Evolutionary conservation across 176 grass and related monocot species (phyloP).

Genomic region (Metroxylon sagu): DNA sequence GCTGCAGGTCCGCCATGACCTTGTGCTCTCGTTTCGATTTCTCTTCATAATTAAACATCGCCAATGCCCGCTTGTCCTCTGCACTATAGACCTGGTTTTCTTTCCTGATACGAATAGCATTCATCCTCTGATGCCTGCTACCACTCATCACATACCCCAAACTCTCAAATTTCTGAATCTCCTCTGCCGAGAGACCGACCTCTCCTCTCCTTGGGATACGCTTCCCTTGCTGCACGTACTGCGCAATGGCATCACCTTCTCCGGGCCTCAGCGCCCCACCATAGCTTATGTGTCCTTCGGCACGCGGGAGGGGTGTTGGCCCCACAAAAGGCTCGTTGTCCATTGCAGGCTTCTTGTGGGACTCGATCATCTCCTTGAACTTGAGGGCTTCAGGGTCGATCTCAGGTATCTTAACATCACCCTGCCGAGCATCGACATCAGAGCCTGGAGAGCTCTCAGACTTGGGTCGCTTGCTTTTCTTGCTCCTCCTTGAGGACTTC

Average conservation of each 20-base stretch:
- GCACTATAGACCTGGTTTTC: conserved; percentile 98
- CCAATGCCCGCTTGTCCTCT: conserved; percentile 89
- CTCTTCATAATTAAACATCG: conserved; percentile 99
- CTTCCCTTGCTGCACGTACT: conserved; percentile 96
- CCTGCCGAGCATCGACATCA: conserved; percentile 20
- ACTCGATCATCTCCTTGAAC: conserved; percentile 81
- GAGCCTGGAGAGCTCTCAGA: conserved; percentile 18
- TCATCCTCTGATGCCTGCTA: conserved; percentile 98
- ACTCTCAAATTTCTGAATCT: conserved; percentile 84
- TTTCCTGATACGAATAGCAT: conserved; percentile 94
- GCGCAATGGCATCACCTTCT: conserved; percentile 98
- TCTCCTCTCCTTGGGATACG: conserved; percentile 98
- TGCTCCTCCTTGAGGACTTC: conserved; percentile 28
- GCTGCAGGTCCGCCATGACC: conserved; percentile 95
- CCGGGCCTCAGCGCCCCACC: conserved; percentile 86
- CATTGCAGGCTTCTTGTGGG: conserved; percentile 74
- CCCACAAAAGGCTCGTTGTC: conserved; percentile 77
- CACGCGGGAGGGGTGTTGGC: conserved; percentile 60
- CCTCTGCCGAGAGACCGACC: conserved; percentile 85
- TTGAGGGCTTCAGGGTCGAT: conserved; percentile 76
- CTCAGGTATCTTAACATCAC: conserved; percentile 32
- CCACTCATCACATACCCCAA: conserved; percentile 98
- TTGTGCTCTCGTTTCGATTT: conserved; percentile 85
- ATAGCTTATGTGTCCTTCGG: conserved; percentile 91
- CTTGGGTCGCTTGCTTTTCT: conserved; percentile 32